A percentile compares a stretch with the other conserved stretches of the same genome.
Evolutionary conservation across 495 filamentous ascomycete genomes (phyloP).

Genomic region (Lepraria neglecta): DNA sequence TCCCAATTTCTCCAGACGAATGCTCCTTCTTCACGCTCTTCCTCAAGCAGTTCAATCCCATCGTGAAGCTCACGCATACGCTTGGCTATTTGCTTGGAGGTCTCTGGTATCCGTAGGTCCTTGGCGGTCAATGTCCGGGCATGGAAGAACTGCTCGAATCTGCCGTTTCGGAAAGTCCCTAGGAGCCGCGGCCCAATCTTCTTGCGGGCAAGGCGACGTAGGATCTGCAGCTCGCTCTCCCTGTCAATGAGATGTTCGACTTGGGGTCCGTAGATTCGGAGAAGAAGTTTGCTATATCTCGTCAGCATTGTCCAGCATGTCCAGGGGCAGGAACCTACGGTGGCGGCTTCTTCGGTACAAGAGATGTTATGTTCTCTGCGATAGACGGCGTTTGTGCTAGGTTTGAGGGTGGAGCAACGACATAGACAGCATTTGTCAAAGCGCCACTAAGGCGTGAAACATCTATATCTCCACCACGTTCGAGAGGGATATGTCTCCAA

Average conservation of each 20-base stretch:
- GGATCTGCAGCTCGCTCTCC: slow-evolving; percentile 79
- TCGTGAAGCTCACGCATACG: slow-evolving; percentile 95
- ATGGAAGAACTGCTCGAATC: slow-evolving; percentile 90
- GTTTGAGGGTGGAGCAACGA: slow-evolving; percentile 71
- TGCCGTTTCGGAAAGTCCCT: slow-evolving; percentile 90
- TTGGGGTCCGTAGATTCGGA: slow-evolving; percentile 92
- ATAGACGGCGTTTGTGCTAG: slow-evolving; percentile 36
- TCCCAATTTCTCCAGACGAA: slow-evolving; percentile 91
- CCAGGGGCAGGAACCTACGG: slow-evolving; percentile 39
- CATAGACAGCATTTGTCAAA: slow-evolving; percentile 92
- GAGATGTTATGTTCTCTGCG: slow-evolving; percentile 33
- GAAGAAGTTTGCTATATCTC: slow-evolving; percentile 62
- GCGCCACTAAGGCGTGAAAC: slow-evolving; percentile 87
- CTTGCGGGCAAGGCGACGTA: slow-evolving; percentile 80
- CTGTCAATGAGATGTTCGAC: slow-evolving; percentile 94
- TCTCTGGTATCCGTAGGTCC: slow-evolving; percentile 74
- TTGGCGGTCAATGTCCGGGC: slow-evolving; percentile 67
- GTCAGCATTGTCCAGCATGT: slow-evolving; percentile 19
- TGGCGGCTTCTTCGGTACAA: slow-evolving; percentile 46
- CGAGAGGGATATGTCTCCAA: slow-evolving; percentile 79
- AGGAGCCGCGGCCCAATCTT: slow-evolving; percentile 89
- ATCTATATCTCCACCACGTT: slow-evolving; percentile 61
- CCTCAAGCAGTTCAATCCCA: slow-evolving; percentile 74
- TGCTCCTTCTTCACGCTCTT: slow-evolving; percentile 71
- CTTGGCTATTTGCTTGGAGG: slow-evolving; percentile 92